Evolutionary conservation across 768 basidiomycete genomes (phyloP), one percentile per base, ranked within the genome.

Genomic region (Hydnomerulius pinastri): DNA sequence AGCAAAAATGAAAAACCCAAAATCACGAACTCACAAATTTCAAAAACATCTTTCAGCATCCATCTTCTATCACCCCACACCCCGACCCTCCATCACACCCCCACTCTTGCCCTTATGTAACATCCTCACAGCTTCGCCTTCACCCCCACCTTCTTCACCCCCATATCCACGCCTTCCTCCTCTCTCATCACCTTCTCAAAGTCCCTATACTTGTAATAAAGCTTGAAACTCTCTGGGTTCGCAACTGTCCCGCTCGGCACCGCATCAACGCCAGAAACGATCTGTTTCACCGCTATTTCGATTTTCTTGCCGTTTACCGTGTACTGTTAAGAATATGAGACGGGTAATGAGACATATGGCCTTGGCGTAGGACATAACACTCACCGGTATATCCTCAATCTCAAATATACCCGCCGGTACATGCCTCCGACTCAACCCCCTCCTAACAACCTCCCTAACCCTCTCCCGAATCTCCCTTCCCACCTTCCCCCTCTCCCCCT

Each of bases 301-400:
- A 88, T 86, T 62, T 87, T 88, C 74, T 88, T 90, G 9, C 81
- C 81, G 42, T 87, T 88, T 8, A 87, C 81, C 0, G 86, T 89
- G 55, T 87, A 87, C 87, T 88, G 48, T 36, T 36, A 36, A 30
- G 10, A n/a, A 39, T 30, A 29, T 38, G 10, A 38, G 33, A 2
- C n/a, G 50, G 20, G 54, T 49, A 30, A 23, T 30, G 43, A 21
- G 28, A 25, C 11, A 27, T 25, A 38, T 21, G 7, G 11, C 24
- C 24, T 4, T 49, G 37, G 21, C 35, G 32, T 45, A 4, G 15
- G 11, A 37, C 45, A 40, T 39, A 28, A 4, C 10, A 75, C 86
- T 44, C 43, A 88, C 87, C 33, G 87, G 87, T 46, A 90, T 86
- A 45, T 86, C 84, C 24, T 75, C 63, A 29, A 83, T 73, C 53